phyloP scores from a whole-genome alignment of 495 filamentous ascomycete genomes.

The Patellaria atrata region DNA sequence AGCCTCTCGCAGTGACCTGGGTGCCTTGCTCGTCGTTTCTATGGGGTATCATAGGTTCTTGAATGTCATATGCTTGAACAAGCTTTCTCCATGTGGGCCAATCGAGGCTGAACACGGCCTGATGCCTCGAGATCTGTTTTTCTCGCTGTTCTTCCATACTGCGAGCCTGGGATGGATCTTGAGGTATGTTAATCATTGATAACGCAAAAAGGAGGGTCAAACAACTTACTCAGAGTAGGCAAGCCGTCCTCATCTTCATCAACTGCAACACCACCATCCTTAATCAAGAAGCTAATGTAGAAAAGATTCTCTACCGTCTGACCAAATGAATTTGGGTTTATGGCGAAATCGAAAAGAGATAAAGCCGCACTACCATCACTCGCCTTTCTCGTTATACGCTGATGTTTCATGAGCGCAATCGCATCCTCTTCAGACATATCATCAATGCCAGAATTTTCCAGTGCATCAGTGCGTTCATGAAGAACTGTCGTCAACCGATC shows the following conservation, averaged over 20 bases:
- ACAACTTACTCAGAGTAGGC: constrained; percentile 56
- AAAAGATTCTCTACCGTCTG: constrained; percentile 97
- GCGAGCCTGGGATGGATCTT: constrained; percentile 27
- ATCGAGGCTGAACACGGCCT: constrained; percentile 74
- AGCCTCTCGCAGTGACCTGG: constrained; percentile 48
- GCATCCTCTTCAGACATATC: constrained; percentile 27
- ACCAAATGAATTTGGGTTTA: constrained; percentile 81
- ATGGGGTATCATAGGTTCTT: constrained; percentile 68
- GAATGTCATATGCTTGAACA: constrained; percentile 58
- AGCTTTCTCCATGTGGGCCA: constrained; percentile 67
- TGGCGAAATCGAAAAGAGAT: constrained; percentile 64
- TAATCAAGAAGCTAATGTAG: constrained; percentile 86
- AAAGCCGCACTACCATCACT: constrained; percentile 45
- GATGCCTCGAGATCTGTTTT: constrained; percentile 43
- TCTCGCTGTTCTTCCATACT: constrained; percentile 36
- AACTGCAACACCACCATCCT: constrained; percentile 63
- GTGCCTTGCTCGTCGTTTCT: constrained; percentile 44
- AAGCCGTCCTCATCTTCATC: constrained; percentile 46
- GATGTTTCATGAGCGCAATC: constrained; percentile 34
- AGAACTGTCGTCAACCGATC: constrained; percentile 30
- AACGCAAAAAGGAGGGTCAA: background rate
- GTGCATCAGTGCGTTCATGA: no score
- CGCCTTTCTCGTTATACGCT: constrained; percentile 34
- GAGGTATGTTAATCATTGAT: constrained; percentile 28
- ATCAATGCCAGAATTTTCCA: no score